A percentile compares a stretch with the other conserved stretches of the same genome.
Conservation (phyloP, 2,329 filamentous ascomycete species). For the Elsinoe batatas region DNA sequence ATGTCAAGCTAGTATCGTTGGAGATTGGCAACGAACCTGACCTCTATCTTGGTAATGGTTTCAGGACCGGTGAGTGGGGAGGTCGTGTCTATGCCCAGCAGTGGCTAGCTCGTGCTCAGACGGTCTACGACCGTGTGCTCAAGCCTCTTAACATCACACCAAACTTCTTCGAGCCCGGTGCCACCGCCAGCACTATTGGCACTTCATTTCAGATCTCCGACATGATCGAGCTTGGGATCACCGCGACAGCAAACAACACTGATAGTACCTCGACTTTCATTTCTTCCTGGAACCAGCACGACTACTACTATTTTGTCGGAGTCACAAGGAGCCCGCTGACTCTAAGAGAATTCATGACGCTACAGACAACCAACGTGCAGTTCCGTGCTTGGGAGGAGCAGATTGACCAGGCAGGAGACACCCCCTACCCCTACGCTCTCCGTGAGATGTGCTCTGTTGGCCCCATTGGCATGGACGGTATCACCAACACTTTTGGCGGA, state of each 20-base stretch:
- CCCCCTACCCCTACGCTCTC: slow-evolving; percentile 38
- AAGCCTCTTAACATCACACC: slow-evolving; percentile 31
- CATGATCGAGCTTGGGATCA: slow-evolving; percentile 33
- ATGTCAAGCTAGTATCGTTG: slow-evolving; percentile 33
- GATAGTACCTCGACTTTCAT: slow-evolving; percentile 25
- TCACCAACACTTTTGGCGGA: slow-evolving; percentile 42
- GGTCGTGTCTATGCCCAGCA: slow-evolving; percentile 37
- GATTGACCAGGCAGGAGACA: slow-evolving; percentile 32
- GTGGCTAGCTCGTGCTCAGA: slow-evolving; percentile 37
- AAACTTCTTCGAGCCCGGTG: slow-evolving; percentile 41
- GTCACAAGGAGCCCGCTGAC: slow-evolving; percentile 37
- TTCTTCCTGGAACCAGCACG: slow-evolving; percentile 43
- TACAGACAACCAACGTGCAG: slow-evolving; percentile 38
- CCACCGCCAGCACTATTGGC: slow-evolving; percentile 42
- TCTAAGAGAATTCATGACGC: slow-evolving; percentile 36
- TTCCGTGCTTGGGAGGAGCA: slow-evolving; percentile 39
- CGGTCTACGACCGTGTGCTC: slow-evolving; percentile 38
- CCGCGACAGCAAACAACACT: slow-evolving; percentile 27
- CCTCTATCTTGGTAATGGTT: slow-evolving; percentile 35
- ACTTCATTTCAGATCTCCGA: slow-evolving; percentile 40
- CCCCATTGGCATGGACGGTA: slow-evolving; percentile 37
- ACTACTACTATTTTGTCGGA: slow-evolving; percentile 45
- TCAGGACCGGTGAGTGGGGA: slow-evolving; percentile 36
- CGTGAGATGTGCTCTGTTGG: slow-evolving; percentile 45
- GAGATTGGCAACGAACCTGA: slow-evolving; percentile 38